Evolutionary conservation across 2,329 filamentous ascomycete species (phyloP), one percentile per base, ranked within the genome.

Genomic region (Falciphora oryzae): DNA sequence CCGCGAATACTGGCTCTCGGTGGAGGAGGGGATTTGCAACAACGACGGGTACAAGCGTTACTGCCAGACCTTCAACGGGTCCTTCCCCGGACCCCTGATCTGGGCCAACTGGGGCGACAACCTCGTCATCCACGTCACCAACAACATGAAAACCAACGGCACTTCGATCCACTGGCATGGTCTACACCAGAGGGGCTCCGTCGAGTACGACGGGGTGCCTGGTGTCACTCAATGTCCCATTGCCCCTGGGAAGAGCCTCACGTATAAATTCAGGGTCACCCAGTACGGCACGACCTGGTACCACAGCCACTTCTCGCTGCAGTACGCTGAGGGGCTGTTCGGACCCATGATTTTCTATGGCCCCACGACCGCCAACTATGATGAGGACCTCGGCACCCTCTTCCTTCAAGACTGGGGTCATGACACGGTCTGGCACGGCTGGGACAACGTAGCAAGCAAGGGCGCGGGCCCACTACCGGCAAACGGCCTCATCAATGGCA

Each of bases 31-130:
- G 32, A 13, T 28, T 7, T 35, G 27, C 32, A 69, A 76, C 5
- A 80, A 80, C 0, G 83, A 85, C 72, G 82, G 83, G 3, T 71
- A 79, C n/a, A 69, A 72, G 6, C 74, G 78, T 1, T 64, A 70
- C 1, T 74, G 72, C 31, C 75, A 79, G 0, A 84, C 88, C 53
- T 90, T 92, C 75, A 92, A 94, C 71, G 86, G 87, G 50, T 80
- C 89, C 71, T 93, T 90, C 75, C 91, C 91, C 0, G 83, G 91
- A 0, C 91, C 91, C 7, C 75, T 90, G 59, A 85, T 95, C 59
- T 85, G 91, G 68, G 85, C 87, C 67, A 91, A 90, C 68, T 86
- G 90, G 68, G 90, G 89, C 27, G 91, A 95, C 69, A 85, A 83
- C 1, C 74, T 95, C 11, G 74, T 91, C 4, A 85, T 93, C 58